phyloP scores from a whole-genome alignment of 257 asterid genomes.

The Solanum neorickii region DNA sequence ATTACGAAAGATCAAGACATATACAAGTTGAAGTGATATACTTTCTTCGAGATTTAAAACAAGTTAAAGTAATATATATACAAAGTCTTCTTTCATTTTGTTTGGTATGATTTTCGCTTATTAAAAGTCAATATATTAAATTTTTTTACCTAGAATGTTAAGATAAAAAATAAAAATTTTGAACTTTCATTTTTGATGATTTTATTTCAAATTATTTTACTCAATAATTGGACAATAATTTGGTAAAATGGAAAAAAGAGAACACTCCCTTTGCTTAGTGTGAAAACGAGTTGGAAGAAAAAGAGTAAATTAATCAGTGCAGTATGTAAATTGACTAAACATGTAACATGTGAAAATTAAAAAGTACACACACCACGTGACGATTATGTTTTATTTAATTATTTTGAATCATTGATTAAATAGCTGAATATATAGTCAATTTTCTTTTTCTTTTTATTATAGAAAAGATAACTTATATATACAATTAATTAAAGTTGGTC shows the following conservation, averaged over 20 bases:
- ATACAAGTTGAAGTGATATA: neutral
- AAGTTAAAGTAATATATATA: neutral
- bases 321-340: neutral
- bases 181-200: neutral
- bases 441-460: no score
- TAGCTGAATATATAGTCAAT: neutral
- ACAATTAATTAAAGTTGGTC: no score
- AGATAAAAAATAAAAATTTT: neutral
- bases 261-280: neutral
- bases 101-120: neutral
- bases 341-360: neutral
- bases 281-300: neutral
- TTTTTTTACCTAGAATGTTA: neutral
- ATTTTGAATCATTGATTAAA: neutral
- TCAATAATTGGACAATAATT: neutral
- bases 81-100: neutral
- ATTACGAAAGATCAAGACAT: neutral
- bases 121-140: no score
- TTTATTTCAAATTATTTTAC: neutral
- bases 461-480: no score
- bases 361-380: neutral
- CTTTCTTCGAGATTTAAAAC: neutral
- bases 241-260: neutral
- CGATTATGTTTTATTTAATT: neutral
- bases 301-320: neutral